Evolutionary conservation across 345 rosid genomes (phyloP).

Genomic region (Mangifera indica): DNA sequence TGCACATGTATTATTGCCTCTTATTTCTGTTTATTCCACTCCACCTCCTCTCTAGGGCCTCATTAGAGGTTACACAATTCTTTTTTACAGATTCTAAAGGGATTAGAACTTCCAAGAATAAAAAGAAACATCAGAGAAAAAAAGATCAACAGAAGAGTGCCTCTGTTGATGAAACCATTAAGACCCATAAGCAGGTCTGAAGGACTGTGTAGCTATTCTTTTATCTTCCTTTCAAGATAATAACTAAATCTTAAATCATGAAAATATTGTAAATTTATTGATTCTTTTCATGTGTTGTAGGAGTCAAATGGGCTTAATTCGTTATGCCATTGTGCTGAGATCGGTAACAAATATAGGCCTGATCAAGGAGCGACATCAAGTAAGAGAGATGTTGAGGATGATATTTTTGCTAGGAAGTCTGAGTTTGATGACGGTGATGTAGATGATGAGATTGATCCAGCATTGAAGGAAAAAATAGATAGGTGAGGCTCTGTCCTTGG

Average conservation of each 20-base stretch:
- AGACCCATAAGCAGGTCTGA: slow-evolving; percentile 47
- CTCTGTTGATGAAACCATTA: slow-evolving; percentile 32
- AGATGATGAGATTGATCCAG: slow-evolving; percentile 89
- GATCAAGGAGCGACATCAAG: slow-evolving; percentile 40
- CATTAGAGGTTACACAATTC: slow-evolving; percentile 30
- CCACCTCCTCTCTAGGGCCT: slow-evolving; percentile 41
- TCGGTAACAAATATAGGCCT: slow-evolving; percentile 34
- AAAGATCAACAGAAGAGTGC: slow-evolving; percentile 51
- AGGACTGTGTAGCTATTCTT: slow-evolving; percentile 11
- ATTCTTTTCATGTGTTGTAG: slow-evolving; percentile 35
- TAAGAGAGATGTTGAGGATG: slow-evolving; percentile 38
- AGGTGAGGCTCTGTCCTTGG: slow-evolving; percentile 42
- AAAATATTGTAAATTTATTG: slow-evolving; percentile 18
- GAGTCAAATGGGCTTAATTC: slow-evolving; percentile 37
- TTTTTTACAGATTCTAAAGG: slow-evolving; percentile 67
- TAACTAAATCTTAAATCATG: background rate
- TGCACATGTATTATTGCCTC: slow-evolving; percentile 32
- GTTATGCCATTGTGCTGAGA: slow-evolving; percentile 34
- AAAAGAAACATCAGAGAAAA: slow-evolving; percentile 69
- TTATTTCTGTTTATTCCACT: slow-evolving; percentile 34
- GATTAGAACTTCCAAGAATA: slow-evolving; percentile 49
- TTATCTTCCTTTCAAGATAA: slow-evolving; percentile 4
- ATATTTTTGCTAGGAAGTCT: slow-evolving; percentile 38
- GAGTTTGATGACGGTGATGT: slow-evolving; percentile 59
- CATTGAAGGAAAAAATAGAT: slow-evolving; percentile 73